phyloP scores from a whole-genome alignment of 2,329 filamentous ascomycete genomes.

The Trichoderma endophyticum region DNA sequence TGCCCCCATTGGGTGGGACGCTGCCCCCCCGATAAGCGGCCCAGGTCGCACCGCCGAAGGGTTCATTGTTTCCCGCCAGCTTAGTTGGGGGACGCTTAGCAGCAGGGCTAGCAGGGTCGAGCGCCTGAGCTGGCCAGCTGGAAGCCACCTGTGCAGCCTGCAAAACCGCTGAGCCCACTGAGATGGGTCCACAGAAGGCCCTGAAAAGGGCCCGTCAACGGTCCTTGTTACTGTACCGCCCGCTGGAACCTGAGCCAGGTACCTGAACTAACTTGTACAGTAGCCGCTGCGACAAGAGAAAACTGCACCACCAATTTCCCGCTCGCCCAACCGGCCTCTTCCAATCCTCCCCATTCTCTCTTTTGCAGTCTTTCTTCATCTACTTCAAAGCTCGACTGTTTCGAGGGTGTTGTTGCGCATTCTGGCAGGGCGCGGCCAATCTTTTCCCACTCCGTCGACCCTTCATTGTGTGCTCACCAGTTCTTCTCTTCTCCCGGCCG shows the following conservation, averaged over 20 bases:
- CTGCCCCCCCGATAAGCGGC: neutral
- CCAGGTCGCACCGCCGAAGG: neutral
- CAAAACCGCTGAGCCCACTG: neutral
- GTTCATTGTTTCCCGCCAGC: neutral
- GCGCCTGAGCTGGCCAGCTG: conserved; percentile 1
- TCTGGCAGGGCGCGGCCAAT: conserved; percentile 22
- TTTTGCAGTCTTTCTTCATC: conserved; percentile 18
- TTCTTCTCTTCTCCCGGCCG: conserved; percentile 15
- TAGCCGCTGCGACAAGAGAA: conserved; percentile 7
- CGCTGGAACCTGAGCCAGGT: conserved; percentile 1
- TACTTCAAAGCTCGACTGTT: conserved; percentile 21
- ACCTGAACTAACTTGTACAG: conserved; percentile 16
- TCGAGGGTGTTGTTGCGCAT: conserved; percentile 24
- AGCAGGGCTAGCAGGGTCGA: neutral
- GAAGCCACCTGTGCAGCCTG: neutral
- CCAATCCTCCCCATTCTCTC: conserved; percentile 20
- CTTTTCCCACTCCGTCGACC: conserved; percentile 10
- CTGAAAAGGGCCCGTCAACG: neutral
- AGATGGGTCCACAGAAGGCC: conserved; percentile 5
- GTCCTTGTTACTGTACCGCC: neutral
- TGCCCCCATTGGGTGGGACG: neutral
- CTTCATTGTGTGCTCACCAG: conserved; percentile 23
- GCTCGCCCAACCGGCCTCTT: conserved; percentile 13
- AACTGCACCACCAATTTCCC: conserved; percentile 23
- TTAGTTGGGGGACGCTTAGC: neutral